phyloP scores from a whole-genome alignment of 106 monocot genomes.

The Apostasia shenzhenica region DNA sequence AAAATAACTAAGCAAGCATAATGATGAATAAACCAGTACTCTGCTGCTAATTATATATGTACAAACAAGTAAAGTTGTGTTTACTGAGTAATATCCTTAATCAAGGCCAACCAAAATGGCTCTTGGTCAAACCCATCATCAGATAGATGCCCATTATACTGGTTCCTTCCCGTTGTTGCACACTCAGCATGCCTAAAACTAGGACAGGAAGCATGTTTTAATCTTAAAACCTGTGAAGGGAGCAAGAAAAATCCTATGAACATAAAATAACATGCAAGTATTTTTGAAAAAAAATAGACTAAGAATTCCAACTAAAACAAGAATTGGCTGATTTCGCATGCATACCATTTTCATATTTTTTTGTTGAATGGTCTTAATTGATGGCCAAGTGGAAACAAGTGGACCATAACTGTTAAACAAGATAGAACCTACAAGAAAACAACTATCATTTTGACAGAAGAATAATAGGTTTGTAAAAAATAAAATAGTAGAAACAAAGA shows the following conservation, averaged over 20 bases:
- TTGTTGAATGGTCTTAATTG: background rate
- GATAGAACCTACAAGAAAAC: slow-evolving; percentile 9
- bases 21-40: background rate
- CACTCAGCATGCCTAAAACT: slow-evolving; percentile 4
- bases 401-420: slow-evolving; percentile 1
- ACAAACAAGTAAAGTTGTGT: background rate
- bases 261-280: background rate
- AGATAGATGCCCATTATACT: slow-evolving; percentile 1
- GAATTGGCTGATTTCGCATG: background rate
- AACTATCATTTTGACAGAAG: background rate
- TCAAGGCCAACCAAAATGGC: slow-evolving; percentile 46
- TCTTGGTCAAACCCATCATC: slow-evolving; percentile 24
- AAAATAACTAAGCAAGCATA: background rate
- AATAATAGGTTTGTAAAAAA: background rate
- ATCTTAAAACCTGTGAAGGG: slow-evolving; percentile 13
- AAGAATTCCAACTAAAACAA: background rate
- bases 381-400: background rate
- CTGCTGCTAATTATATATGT: background rate
- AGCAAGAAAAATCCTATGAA: background rate
- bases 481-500: background rate
- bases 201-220: slow-evolving; percentile 8
- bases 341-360: slow-evolving; percentile 8
- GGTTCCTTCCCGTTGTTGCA: slow-evolving; percentile 21
- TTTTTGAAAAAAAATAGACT: background rate
- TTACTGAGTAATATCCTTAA: slow-evolving; percentile 51